A percentile compares a stretch with the other conserved stretches of the same genome.
phyloP scores from a whole-genome alignment of 148 eudicot genomes.

The Amaranthus cruentus region DNA sequence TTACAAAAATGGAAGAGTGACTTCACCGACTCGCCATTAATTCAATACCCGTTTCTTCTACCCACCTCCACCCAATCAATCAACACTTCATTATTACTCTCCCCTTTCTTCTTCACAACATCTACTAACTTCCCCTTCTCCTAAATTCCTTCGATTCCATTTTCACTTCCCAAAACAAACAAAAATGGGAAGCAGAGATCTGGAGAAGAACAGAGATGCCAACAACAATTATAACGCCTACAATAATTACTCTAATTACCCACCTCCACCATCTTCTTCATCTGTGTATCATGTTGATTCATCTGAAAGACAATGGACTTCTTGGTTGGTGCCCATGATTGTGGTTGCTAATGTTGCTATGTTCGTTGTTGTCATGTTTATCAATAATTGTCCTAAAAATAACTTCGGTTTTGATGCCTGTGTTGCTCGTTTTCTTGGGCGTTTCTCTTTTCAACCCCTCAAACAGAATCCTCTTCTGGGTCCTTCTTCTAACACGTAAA shows the following conservation, averaged over 20 bases:
- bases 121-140: background rate
- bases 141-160: background rate
- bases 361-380: constrained; percentile 65
- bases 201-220: constrained; percentile 40
- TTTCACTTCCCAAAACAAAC: background rate
- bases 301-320: constrained; percentile 63
- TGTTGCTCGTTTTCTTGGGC: constrained; percentile 56
- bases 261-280: background rate
- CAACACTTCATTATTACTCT: background rate
- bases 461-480: constrained; percentile 79
- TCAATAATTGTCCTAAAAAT: constrained; percentile 77
- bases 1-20: background rate
- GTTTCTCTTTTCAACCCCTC: constrained; percentile 69
- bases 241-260: constrained; percentile 9
- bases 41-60: background rate
- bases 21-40: constrained; percentile 8
- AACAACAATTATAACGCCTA: constrained; percentile 20
- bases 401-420: constrained; percentile 37
- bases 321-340: constrained; percentile 89
- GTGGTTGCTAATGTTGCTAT: constrained; percentile 68
- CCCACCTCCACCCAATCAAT: background rate
- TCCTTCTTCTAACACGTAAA: constrained; percentile 72
- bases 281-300: constrained; percentile 27
- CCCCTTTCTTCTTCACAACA: background rate
- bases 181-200: constrained; percentile 46